phyloP scores from a whole-genome alignment of 441 rosid genomes.

The Cnidoscolus chayamansa region DNA sequence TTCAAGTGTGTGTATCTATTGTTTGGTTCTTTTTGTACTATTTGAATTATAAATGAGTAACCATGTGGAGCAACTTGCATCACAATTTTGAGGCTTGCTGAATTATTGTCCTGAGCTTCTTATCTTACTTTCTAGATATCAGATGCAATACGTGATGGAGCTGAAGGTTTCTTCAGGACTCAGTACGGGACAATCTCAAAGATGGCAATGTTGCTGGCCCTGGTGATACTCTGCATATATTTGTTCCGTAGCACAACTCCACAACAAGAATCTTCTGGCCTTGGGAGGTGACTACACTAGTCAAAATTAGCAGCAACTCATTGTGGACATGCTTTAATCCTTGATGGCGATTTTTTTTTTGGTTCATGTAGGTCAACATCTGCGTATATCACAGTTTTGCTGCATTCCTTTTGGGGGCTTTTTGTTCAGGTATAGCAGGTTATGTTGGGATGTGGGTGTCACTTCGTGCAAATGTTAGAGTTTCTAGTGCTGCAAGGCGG shows the following conservation, averaged over 20 bases:
- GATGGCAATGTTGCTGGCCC: slow-evolving; percentile 88
- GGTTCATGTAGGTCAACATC: slow-evolving; percentile 60
- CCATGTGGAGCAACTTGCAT: not conserved
- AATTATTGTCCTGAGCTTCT: slow-evolving; percentile 31
- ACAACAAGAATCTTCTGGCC: slow-evolving; percentile 94
- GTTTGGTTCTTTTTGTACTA: not conserved
- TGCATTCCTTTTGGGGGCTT: slow-evolving; percentile 90
- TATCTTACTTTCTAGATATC: slow-evolving; percentile 65
- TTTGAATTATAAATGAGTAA: not conserved
- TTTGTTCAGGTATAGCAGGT: slow-evolving; percentile 94
- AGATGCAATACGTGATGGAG: slow-evolving; percentile 98
- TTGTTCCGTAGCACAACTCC: slow-evolving; percentile 80
- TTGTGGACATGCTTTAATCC: slow-evolving; percentile 11
- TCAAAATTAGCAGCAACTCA: slow-evolving; percentile 10
- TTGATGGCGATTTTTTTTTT: slow-evolving; percentile 24
- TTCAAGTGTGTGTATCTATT: not conserved
- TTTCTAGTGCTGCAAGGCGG: slow-evolving; percentile 96
- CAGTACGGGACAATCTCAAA: slow-evolving; percentile 94
- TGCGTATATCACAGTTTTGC: slow-evolving; percentile 84
- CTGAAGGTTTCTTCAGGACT: slow-evolving; percentile 97
- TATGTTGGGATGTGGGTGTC: slow-evolving; percentile 99
- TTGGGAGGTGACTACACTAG: slow-evolving; percentile 63
- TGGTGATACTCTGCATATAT: slow-evolving; percentile 82
- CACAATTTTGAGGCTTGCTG: slow-evolving; percentile 13
- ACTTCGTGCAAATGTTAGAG: slow-evolving; percentile 99